Evolutionary conservation across 768 basidiomycete species (phyloP).

Genomic region (Lactarius pseudohatsudake): DNA sequence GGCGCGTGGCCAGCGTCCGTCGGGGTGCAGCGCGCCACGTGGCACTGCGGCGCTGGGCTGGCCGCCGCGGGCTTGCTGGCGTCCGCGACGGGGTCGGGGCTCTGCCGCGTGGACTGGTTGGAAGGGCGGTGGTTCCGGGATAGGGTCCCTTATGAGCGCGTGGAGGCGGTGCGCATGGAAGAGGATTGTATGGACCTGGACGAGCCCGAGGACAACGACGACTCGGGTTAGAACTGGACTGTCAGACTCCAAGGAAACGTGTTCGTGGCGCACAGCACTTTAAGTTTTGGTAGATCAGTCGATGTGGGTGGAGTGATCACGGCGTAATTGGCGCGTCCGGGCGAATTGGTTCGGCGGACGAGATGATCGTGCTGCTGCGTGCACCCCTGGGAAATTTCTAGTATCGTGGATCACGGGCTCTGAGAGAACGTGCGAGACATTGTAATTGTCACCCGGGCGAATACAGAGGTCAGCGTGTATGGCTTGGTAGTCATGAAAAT

Average conservation of each 20-base stretch:
- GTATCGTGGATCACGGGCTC: too few species aligned
- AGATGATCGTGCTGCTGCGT: neutral
- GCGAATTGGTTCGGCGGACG: neutral
- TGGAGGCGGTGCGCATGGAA: conserved; percentile 63
- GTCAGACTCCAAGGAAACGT: neutral
- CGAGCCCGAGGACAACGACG: conserved; percentile 42
- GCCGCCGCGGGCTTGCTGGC: conserved; percentile 60
- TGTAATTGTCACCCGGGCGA: too few species aligned
- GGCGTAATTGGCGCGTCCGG: neutral
- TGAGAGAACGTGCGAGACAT: too few species aligned
- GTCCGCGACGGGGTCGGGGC: conserved; percentile 77
- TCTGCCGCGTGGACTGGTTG: conserved; percentile 83
- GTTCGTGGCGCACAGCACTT: neutral
- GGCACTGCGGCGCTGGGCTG: conserved; percentile 79
- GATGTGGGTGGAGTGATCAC: too few species aligned
- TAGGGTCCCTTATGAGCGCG: conserved; percentile 62
- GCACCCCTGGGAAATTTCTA: too few species aligned
- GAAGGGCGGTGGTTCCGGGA: conserved; percentile 72
- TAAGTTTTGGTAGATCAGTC: too few species aligned
- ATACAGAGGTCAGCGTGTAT: too few species aligned
- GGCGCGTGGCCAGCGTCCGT: conserved; percentile 82
- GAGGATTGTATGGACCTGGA: conserved; percentile 35
- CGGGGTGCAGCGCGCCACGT: conserved; percentile 71
- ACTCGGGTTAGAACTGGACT: conserved; percentile 7
- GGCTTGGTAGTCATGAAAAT: too few species aligned